Evolutionary conservation across 345 rosid species (phyloP), one percentile per base, ranked within the genome.

Genomic region (Jatropha curcas): DNA sequence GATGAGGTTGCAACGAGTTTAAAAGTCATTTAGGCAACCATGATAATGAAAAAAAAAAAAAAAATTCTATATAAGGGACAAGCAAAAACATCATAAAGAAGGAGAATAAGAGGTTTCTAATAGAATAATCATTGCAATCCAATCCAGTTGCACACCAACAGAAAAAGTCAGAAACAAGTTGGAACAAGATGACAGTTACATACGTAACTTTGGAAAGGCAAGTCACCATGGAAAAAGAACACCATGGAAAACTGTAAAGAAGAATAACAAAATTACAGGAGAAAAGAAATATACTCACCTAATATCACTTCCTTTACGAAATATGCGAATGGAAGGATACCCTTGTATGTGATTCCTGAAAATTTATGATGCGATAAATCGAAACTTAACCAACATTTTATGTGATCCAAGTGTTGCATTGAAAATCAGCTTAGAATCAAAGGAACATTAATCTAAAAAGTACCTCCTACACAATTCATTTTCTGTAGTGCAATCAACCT

Each of bases 311-410:
- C 99, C 99, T 86, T 89, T 93, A 63, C 93, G 98, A 77, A 96
- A 96, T 80, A 96, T 96, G 78, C 99, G 94, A 85, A 96, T 89
- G 25, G 99, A 93, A 70, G 98, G 99, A 84, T 93, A 96, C 39
- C 92, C 99, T 82, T 96, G 99, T 67, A 96, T 82, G 84, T 96
- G 97, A 84, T 89, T 76, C 87, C 99, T 96, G 88, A 76, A 78
- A 65, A 77, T 9, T 67, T 57, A 74, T 52, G 68, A 39, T n/a
- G n/a, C n/a, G n/a, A n/a, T n/a, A n/a, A n/a, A n/a, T n/a, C n/a
- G n/a, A n/a, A n/a, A n/a, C n/a, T n/a, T n/a, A n/a, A n/a, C n/a
- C n/a, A n/a, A n/a, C n/a, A n/a, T n/a, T n/a, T n/a, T 12, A 39
- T 39, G 10, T 39, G 10, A 39, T 39, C 33, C 60, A 24, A 56